Conservation (phyloP, 1,284 basidiomycete species). For the Apiotrichum mycotoxinovorans region DNA sequence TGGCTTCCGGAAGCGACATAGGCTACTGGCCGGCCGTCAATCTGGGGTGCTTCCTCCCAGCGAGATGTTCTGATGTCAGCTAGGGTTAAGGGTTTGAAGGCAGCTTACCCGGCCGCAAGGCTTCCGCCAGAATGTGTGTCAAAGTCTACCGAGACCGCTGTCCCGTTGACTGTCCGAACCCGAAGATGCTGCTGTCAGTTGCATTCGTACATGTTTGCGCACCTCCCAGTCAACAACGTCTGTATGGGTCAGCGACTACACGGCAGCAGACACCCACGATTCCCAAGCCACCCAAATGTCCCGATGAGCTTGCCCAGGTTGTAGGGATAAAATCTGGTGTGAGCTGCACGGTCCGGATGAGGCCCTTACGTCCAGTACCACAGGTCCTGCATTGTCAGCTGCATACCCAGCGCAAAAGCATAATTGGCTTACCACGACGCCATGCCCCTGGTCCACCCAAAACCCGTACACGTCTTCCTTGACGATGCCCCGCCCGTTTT, state of each 20-base stretch:
- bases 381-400: constrained; percentile 32
- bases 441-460: constrained; percentile 41
- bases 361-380: constrained; percentile 42
- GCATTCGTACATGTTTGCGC: not conserved
- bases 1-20: constrained; percentile 44
- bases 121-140: constrained; percentile 37
- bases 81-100: constrained; percentile 21
- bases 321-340: constrained; percentile 42
- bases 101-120: constrained; percentile 31
- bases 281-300: constrained; percentile 42
- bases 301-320: constrained; percentile 46
- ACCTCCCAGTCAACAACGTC: constrained; percentile 47
- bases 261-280: constrained; percentile 28
- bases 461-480: constrained; percentile 44
- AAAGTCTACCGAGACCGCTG: constrained; percentile 41
- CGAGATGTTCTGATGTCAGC: constrained; percentile 32
- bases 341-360: constrained; percentile 2
- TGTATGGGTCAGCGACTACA: constrained; percentile 9
- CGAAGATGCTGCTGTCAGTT: constrained; percentile 26
- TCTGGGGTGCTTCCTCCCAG: constrained; percentile 38
- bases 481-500: constrained; percentile 30
- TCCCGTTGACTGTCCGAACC: constrained; percentile 41
- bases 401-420: not conserved
- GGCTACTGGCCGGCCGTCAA: constrained; percentile 35
- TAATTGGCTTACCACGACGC: constrained; percentile 36